Evolutionary conservation across 306 rosid genomes (phyloP).

Genomic region (Senna siamea): DNA sequence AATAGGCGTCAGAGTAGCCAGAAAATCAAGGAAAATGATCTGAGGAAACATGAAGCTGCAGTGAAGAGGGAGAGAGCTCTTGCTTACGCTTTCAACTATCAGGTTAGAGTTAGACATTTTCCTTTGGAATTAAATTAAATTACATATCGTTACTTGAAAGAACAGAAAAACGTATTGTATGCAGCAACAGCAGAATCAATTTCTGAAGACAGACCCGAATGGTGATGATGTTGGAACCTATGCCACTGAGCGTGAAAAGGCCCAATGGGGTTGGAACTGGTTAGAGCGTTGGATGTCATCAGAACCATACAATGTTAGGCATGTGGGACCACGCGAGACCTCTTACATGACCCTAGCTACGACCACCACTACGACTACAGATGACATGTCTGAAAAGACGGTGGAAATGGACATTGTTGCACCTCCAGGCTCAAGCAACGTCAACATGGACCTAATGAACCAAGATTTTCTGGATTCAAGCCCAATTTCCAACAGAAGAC

Average conservation of each 20-base stretch:
- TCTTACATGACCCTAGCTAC: conserved; percentile 50
- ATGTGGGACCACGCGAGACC: conserved; percentile 41
- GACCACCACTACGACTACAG: conserved; percentile 52
- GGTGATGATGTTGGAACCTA: conserved; percentile 37
- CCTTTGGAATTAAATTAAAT: background rate
- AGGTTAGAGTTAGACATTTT: conserved; percentile 58
- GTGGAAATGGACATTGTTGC: conserved; percentile 75
- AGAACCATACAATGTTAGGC: conserved; percentile 52
- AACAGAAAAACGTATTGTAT: background rate
- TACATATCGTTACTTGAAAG: background rate
- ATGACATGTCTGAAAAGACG: conserved; percentile 76
- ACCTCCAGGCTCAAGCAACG: conserved; percentile 35
- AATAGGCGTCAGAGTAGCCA: conserved; percentile 52
- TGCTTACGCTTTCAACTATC: conserved; percentile 72
- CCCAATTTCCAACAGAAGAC: conserved; percentile 24
- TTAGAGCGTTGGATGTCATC: conserved; percentile 89
- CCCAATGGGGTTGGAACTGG: conserved; percentile 93
- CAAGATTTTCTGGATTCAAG: conserved; percentile 41
- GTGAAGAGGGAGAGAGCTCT: conserved; percentile 84
- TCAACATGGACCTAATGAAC: conserved; percentile 38
- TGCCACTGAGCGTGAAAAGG: conserved; percentile 47
- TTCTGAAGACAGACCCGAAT: conserved; percentile 13
- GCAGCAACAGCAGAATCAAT: conserved; percentile 49
- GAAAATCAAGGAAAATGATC: conserved; percentile 50
- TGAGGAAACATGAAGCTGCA: conserved; percentile 65